phyloP scores from a whole-genome alignment of 1,139 yeast genomes.

The Kodamaea anthophila region DNA sequence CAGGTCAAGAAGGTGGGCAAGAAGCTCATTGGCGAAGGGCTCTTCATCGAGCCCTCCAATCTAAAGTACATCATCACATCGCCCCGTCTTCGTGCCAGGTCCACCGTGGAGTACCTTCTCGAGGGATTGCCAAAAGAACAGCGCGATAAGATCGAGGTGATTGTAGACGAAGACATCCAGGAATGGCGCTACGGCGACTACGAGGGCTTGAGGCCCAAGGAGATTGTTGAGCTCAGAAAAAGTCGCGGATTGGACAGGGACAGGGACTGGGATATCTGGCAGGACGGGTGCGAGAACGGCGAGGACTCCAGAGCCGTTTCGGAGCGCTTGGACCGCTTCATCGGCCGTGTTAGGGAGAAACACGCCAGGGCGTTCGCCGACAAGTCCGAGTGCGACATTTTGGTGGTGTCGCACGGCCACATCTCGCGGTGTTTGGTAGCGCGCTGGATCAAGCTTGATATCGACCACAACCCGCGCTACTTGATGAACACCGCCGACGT shows the following conservation, averaged over 20 bases:
- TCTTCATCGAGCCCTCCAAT: slow-evolving; percentile 51
- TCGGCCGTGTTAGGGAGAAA: slow-evolving; percentile 52
- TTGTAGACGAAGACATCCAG: slow-evolving; percentile 63
- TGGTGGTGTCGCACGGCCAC: slow-evolving; percentile 91
- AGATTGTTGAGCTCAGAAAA: slow-evolving; percentile 57
- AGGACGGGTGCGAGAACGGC: slow-evolving; percentile 90
- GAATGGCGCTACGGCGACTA: slow-evolving; percentile 98
- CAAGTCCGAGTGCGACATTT: slow-evolving; percentile 57
- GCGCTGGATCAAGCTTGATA: slow-evolving; percentile 66
- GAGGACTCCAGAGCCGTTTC: slow-evolving; percentile 64
- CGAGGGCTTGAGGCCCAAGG: slow-evolving; percentile 70
- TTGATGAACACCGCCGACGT: slow-evolving; percentile 93
- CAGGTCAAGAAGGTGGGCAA: slow-evolving; percentile 75
- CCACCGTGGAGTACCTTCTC: slow-evolving; percentile 58
- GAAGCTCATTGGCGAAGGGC: slow-evolving; percentile 52
- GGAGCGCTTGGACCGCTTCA: slow-evolving; percentile 62
- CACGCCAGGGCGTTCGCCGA: slow-evolving; percentile 57
- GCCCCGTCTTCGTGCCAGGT: slow-evolving; percentile 74
- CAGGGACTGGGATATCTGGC: slow-evolving; percentile 73
- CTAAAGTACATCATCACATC: slow-evolving; percentile 66
- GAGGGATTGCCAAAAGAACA: slow-evolving; percentile 44
- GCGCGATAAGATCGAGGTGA: slow-evolving; percentile 36
- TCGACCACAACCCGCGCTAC: slow-evolving; percentile 66
- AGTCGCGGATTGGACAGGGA: slow-evolving; percentile 51
- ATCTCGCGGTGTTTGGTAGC: slow-evolving; percentile 84